A percentile compares a stretch with the other conserved stretches of the same genome.
phyloP scores from a whole-genome alignment of 164 flowering plant genomes.

The Saururus chinensis region DNA sequence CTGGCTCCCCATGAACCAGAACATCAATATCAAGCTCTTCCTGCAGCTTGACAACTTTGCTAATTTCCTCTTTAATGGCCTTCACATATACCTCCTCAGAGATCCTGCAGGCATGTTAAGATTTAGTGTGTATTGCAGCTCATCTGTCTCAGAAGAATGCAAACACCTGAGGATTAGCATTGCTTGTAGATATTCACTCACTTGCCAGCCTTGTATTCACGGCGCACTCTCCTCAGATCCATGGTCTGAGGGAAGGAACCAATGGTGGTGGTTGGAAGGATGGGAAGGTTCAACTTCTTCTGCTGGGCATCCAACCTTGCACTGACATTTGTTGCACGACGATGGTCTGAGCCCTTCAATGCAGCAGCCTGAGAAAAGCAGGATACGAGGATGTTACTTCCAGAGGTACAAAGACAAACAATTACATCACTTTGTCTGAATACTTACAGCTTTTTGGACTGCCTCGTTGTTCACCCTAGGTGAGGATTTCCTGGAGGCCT shows the following conservation, averaged over 20 bases:
- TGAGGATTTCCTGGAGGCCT: conserved; percentile 61
- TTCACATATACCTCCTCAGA: conserved; percentile 6
- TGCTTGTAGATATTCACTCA: conserved; percentile 9
- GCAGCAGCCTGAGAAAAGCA: conserved; percentile 46
- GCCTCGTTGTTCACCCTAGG: conserved; percentile 63
- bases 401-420: neutral
- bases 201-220: conserved; percentile 73
- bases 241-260: conserved; percentile 83
- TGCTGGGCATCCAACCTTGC: conserved; percentile 65
- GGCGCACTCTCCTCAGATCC: conserved; percentile 68
- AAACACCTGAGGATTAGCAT: neutral
- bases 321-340: conserved; percentile 61
- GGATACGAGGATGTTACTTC: neutral
- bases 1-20: conserved; percentile 71
- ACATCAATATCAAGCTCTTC: conserved; percentile 76
- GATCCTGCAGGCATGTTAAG: conserved; percentile 2
- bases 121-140: neutral
- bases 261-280: conserved; percentile 70
- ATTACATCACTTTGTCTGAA: neutral
- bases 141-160: neutral
- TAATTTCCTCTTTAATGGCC: conserved; percentile 10
- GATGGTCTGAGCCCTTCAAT: conserved; percentile 66
- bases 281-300: conserved; percentile 60
- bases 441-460: conserved; percentile 71
- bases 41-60: conserved; percentile 30